Evolutionary conservation across 192 early-diverging fungal genomes (phyloP), one percentile per base, ranked within the genome.

Genomic region (Chytriomyces sp.): DNA sequence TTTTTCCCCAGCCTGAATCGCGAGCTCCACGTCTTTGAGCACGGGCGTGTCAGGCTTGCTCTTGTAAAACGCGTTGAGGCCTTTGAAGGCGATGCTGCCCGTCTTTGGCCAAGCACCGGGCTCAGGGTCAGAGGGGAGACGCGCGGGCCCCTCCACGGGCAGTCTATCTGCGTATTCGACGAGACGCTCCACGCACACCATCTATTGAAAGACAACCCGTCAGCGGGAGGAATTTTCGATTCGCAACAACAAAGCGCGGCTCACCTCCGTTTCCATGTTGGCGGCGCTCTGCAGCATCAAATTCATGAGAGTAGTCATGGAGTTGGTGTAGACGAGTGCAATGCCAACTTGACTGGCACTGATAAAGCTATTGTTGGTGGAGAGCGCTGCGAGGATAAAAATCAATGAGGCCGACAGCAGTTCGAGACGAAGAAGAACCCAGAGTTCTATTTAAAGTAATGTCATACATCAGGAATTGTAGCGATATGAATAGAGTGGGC

Each of bases 191-290:
- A 80, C 73, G 5, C 84, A 31, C 52, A 83, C 82, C 53, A 82
- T 56, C 57, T 94, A 91, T 1, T 80, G 38, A 52, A 19, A 44
- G n/a, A n/a, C n/a, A n/a, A n/a, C n/a, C n/a, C n/a, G n/a, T n/a
- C n/a, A n/a, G n/a, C n/a, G n/a, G n/a, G n/a, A n/a, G n/a, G n/a
- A n/a, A n/a, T n/a, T n/a, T n/a, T n/a, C n/a, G n/a, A n/a, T n/a
- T n/a, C n/a, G n/a, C n/a, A n/a, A 57, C 8, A 19, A 62, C 31
- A 62, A 58, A 30, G 12, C 12, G 26, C 28, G 17, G 14, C 38
- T 62, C 38, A 62, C 60, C 32, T 66, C 64, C 19, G 64, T 66
- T 32, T 66, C 64, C 39, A 66, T 66, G 31, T 66, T 66, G 8
- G 64, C 64, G 14, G 64, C 38, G 32, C 64, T 66, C 34, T 66